phyloP scores from a whole-genome alignment of 169 alveolate genomes.

The Plasmodium vivax region DNA sequence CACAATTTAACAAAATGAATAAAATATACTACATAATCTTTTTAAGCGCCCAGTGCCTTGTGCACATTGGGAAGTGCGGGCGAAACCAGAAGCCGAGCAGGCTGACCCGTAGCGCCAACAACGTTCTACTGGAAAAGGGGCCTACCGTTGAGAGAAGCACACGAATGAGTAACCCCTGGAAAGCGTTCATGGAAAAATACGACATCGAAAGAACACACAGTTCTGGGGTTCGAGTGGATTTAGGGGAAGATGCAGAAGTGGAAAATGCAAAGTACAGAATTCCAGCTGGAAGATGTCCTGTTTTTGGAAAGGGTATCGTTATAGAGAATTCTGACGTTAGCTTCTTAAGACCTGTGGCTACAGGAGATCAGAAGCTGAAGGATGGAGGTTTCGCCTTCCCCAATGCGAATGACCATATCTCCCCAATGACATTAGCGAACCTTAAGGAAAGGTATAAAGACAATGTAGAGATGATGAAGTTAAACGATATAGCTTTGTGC shows the following conservation, averaged over 20 bases:
- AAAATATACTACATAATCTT: conserved; percentile 35
- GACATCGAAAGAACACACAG: conserved; percentile 80
- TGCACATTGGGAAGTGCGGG: conserved; percentile 1
- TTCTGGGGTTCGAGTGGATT: conserved; percentile 83
- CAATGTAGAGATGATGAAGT: neutral
- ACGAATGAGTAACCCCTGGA: conserved; percentile 75
- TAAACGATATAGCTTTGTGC: conserved; percentile 80
- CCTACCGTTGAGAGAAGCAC: conserved; percentile 21
- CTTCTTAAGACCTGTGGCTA: conserved; percentile 78
- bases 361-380: conserved; percentile 39
- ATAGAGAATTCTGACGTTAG: conserved; percentile 75
- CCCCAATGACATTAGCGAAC: conserved; percentile 78
- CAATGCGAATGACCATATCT: conserved; percentile 64
- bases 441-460: conserved; percentile 67
- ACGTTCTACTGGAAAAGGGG: neutral
- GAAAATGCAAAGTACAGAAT: conserved; percentile 72
- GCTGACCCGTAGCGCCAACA: neutral
- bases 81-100: neutral
- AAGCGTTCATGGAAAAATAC: conserved; percentile 80
- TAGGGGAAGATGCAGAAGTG: conserved; percentile 82
- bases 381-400: conserved; percentile 80
- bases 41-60: conserved; percentile 28
- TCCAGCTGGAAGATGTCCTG: conserved; percentile 87
- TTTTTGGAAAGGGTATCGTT: conserved; percentile 82
- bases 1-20: conserved; percentile 34